phyloP scores from a whole-genome alignment of 768 basidiomycete species.

The Kwoniella sp. region DNA sequence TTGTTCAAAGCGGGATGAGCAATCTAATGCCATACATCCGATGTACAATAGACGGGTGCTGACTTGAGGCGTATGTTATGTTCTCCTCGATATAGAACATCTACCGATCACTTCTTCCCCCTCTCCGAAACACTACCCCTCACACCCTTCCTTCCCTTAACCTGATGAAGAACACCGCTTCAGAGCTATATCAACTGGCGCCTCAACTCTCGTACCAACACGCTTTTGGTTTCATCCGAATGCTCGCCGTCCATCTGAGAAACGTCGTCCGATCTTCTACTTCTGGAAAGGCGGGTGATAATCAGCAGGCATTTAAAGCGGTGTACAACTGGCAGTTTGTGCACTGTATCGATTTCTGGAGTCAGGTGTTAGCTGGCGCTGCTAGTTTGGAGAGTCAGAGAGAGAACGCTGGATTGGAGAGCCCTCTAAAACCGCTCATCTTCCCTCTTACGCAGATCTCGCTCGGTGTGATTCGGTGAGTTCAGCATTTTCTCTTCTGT shows the following conservation, averaged over 20 bases:
- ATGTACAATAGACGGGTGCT: no score
- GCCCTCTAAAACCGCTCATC: constrained; percentile 80
- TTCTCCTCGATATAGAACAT: constrained; percentile 74
- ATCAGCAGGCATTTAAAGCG: constrained; percentile 82
- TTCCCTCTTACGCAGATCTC: constrained; percentile 95
- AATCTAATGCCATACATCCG: no score
- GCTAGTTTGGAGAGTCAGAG: constrained; percentile 66
- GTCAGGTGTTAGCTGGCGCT: constrained; percentile 77
- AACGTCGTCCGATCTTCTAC: constrained; percentile 45
- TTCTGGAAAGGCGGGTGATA: constrained; percentile 28
- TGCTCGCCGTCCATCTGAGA: constrained; percentile 87
- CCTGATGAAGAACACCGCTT: constrained; percentile 96
- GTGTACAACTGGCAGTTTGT: constrained; percentile 99
- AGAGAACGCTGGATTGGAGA: constrained; percentile 63
- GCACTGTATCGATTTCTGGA: constrained; percentile 96
- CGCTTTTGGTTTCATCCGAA: constrained; percentile 92
- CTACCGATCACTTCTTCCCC: constrained; percentile 83
- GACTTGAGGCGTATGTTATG: no score
- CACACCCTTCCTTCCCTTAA: constrained; percentile 89
- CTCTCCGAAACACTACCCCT: constrained; percentile 76
- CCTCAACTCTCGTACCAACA: constrained; percentile 69
- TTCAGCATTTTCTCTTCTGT: constrained; percentile 17
- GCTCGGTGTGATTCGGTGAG: constrained; percentile 87
- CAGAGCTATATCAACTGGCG: constrained; percentile 81
- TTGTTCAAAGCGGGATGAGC: no score